phyloP scores from a whole-genome alignment of 768 basidiomycete genomes.

The Fomitopsis serialis region DNA sequence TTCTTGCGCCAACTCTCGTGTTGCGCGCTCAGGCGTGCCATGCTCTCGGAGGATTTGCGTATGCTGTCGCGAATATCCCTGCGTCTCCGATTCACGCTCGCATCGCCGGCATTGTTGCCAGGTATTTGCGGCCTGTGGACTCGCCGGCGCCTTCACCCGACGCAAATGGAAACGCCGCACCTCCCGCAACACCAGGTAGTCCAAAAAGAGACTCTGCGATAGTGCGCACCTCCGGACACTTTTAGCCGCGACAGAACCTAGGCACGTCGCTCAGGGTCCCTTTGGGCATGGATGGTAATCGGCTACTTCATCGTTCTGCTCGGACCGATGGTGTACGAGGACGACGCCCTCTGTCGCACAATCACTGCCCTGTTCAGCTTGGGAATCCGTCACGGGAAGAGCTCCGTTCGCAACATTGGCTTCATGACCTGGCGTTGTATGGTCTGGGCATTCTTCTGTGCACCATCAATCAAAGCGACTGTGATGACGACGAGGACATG shows the following conservation, averaged over 20 bases:
- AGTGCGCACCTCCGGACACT: slow-evolving; percentile 65
- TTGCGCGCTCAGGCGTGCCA: slow-evolving; percentile 71
- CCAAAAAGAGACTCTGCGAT: slow-evolving; percentile 43
- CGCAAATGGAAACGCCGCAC: slow-evolving; percentile 13
- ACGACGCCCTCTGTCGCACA: slow-evolving; percentile 37
- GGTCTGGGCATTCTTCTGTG: slow-evolving; percentile 62
- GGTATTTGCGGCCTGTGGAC: slow-evolving; percentile 38
- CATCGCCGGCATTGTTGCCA: slow-evolving; percentile 43
- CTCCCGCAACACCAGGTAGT: slow-evolving; percentile 30
- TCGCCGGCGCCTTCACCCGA: slow-evolving; percentile 8
- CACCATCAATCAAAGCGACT: slow-evolving; percentile 28
- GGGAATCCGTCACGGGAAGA: slow-evolving; percentile 58
- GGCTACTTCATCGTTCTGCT: slow-evolving; percentile 63
- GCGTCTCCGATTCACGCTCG: slow-evolving; percentile 43
- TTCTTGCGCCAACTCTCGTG: slow-evolving; percentile 59
- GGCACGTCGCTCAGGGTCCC: slow-evolving; percentile 66
- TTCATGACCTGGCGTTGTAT: slow-evolving; percentile 62
- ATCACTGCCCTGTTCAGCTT: slow-evolving; percentile 47
- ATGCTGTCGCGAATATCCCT: slow-evolving; percentile 46
- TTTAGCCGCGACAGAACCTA: slow-evolving; percentile 47
- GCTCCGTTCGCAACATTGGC: slow-evolving; percentile 55
- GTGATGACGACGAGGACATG: slow-evolving; percentile 23
- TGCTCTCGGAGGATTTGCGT: slow-evolving; percentile 65
- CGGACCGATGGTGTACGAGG: slow-evolving; percentile 45
- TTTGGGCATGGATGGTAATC: slow-evolving; percentile 70